phyloP scores from a whole-genome alignment of 148 eudicot species.

The Arctostaphylos glauca region DNA sequence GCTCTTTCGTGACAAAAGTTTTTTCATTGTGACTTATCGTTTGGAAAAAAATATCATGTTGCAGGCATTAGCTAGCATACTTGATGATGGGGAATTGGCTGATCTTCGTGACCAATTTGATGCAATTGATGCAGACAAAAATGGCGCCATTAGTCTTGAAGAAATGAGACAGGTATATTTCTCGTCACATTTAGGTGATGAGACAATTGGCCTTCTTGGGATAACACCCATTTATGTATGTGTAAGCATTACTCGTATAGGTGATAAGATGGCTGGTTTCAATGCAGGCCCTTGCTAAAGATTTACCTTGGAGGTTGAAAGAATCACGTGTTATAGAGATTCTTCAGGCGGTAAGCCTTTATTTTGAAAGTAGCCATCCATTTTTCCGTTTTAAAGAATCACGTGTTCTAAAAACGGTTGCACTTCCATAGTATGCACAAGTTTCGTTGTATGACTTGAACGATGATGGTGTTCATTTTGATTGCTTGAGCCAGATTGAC shows the following conservation, averaged over 20 bases:
- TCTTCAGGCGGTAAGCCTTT: conserved; percentile 75
- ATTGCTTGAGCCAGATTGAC: conserved; percentile 63
- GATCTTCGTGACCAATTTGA: conserved; percentile 89
- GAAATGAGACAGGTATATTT: conserved; percentile 88
- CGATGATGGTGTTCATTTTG: conserved; percentile 7
- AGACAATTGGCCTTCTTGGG: not conserved
- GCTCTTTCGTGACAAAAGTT: not conserved
- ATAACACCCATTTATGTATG: not conserved
- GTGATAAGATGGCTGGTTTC: conserved; percentile 3
- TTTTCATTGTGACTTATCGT: not conserved
- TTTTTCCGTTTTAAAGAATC: not conserved
- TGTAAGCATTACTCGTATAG: not conserved
- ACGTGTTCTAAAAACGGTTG: not conserved
- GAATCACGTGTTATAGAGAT: conserved; percentile 84
- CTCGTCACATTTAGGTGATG: conserved; percentile 3
- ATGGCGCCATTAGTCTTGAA: conserved; percentile 87
- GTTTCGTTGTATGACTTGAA: not conserved
- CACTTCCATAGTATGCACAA: not conserved
- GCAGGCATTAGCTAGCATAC: conserved; percentile 90
- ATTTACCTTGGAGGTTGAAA: conserved; percentile 92
- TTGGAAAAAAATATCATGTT: conserved; percentile 6
- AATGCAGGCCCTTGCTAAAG: conserved; percentile 88
- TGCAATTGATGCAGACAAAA: conserved; percentile 91
- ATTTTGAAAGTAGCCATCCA: conserved; percentile 16
- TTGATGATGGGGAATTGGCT: conserved; percentile 74